Percentiles rank a stretch among this genome's conserved stretches.
Conservation (phyloP, 768 basidiomycete species). For the Leccinum truebloodii region DNA sequence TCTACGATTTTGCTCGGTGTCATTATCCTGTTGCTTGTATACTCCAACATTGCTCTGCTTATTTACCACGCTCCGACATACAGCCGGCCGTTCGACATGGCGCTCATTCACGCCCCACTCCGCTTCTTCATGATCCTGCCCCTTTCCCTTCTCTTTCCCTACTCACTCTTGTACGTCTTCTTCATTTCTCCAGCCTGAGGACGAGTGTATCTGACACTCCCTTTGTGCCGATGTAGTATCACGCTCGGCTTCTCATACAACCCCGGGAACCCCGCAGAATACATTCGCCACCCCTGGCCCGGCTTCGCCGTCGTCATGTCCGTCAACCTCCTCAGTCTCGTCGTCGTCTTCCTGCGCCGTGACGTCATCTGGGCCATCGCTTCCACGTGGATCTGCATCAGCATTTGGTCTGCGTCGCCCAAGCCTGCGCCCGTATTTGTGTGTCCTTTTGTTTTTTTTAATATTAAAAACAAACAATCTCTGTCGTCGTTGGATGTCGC, state of each 20-base stretch:
- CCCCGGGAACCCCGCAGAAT: slow-evolving; percentile 51
- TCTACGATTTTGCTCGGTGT: no score
- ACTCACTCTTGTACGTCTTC: slow-evolving; percentile 52
- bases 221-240: slow-evolving; percentile 46
- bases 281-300: slow-evolving; percentile 63
- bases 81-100: slow-evolving; percentile 68
- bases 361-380: slow-evolving; percentile 79
- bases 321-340: slow-evolving; percentile 59
- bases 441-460: slow-evolving; percentile 26
- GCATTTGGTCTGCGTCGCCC: slow-evolving; percentile 59
- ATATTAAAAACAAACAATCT: not conserved
- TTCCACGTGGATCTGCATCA: slow-evolving; percentile 71
- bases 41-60: slow-evolving; percentile 77
- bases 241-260: slow-evolving; percentile 63
- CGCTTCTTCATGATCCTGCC: slow-evolving; percentile 67
- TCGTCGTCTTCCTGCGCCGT: slow-evolving; percentile 54
- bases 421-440: slow-evolving; percentile 70
- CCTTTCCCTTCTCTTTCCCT: slow-evolving; percentile 44
- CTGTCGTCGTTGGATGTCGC: not conserved
- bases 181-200: no score
- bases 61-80: slow-evolving; percentile 66
- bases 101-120: slow-evolving; percentile 87
- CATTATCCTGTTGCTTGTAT: slow-evolving; percentile 68
- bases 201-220: not conserved
- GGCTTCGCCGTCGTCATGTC: slow-evolving; percentile 69